These are phyloP conservation scores for Vigna hirtella DNA, from an alignment of 306 rosid genomes.

Conservation along the genomic window DNA sequence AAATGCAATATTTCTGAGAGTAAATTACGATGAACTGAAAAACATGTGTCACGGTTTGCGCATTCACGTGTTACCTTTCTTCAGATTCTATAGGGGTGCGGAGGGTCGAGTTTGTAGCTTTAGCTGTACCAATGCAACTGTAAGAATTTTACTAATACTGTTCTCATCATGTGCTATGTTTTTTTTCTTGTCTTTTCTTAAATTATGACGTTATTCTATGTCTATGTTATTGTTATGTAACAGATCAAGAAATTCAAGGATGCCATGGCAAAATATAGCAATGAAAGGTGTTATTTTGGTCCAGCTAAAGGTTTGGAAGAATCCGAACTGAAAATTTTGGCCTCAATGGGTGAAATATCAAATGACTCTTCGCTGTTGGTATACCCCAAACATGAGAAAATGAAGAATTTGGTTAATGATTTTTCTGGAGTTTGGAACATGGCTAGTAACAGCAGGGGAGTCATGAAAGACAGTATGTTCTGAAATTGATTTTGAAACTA, in stretches of 20 bases:
- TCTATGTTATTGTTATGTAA: not conserved
- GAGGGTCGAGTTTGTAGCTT: conserved; percentile 82
- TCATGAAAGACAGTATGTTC: conserved; percentile 40
- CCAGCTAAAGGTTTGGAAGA: conserved; percentile 81
- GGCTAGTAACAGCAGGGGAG: conserved; percentile 26
- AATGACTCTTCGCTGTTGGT: conserved; percentile 32
- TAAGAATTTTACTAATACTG: conserved; percentile 45
- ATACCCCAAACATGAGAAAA: conserved; percentile 37
- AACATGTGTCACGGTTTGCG: conserved; percentile 70
- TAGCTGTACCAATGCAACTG: conserved; percentile 90
- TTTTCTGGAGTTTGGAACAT: conserved; percentile 47
- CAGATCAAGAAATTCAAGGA: conserved; percentile 90
- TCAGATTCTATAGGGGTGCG: conserved; percentile 81
- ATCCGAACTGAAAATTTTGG: conserved; percentile 59
- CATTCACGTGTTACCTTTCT: conserved; percentile 87
- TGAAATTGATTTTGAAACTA: conserved; percentile 20
- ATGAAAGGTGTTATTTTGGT: conserved; percentile 67
- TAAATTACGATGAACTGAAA: conserved; percentile 76
- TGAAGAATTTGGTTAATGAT: conserved; percentile 51
- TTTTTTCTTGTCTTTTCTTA: not conserved
- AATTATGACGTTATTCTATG: not conserved
- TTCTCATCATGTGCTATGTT: not conserved
- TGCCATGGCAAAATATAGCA: conserved; percentile 71
- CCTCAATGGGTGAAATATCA: conserved; percentile 56
- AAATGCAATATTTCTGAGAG: conserved; percentile 66